These are phyloP conservation scores for Colletotrichum sp. DNA, from an alignment of 2,329 filamentous ascomycete genomes.

Conservation along the genomic window DNA sequence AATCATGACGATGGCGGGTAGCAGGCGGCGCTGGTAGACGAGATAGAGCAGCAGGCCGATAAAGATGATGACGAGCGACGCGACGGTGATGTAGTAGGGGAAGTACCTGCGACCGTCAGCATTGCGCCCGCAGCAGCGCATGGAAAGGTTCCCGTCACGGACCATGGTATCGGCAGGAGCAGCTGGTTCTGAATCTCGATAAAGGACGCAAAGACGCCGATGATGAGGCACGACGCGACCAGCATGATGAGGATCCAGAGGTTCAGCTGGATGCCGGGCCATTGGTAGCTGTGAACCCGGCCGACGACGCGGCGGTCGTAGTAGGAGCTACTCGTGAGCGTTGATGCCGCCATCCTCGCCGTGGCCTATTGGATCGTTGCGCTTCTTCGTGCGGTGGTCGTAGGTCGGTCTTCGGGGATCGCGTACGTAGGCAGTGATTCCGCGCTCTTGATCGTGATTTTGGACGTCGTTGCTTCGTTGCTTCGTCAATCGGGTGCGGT, in stretches of 20 bases:
- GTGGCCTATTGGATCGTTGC: not conserved
- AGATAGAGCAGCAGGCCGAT: constrained; percentile 69
- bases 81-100: constrained; percentile 67
- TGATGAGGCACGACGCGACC: constrained; percentile 59
- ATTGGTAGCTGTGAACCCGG: constrained; percentile 66
- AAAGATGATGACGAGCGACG: constrained; percentile 66
- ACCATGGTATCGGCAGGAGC: constrained; percentile 64
- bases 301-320: constrained; percentile 48
- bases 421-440: not conserved
- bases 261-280: constrained; percentile 71
- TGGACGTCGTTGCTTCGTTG: not conserved
- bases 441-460: not conserved
- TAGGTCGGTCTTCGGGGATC: not conserved
- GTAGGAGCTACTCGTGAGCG: constrained; percentile 45
- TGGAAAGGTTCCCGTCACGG: constrained; percentile 25
- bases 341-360: constrained; percentile 34
- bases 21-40: constrained; percentile 63
- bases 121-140: not conserved
- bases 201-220: constrained; percentile 67
- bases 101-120: constrained; percentile 60
- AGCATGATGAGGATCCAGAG: constrained; percentile 73
- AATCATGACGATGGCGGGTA: constrained; percentile 67
- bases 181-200: constrained; percentile 63
- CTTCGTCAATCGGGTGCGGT: not conserved
- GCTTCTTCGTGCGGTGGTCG: not conserved